Conservation (phyloP, 2,329 filamentous ascomycete species). For the Ceratocystis cacaofunesta region DNA sequence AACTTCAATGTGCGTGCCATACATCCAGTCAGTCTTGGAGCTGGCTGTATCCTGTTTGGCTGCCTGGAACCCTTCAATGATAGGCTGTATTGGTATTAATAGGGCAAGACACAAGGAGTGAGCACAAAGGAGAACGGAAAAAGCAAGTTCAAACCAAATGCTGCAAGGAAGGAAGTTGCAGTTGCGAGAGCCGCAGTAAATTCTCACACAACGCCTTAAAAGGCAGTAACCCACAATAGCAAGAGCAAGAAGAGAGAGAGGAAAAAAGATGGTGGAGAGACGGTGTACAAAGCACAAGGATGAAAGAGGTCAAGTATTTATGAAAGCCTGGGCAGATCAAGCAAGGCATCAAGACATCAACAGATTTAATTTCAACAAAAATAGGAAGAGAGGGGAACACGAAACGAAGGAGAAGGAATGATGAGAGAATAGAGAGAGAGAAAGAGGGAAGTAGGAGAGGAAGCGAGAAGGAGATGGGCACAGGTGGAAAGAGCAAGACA, state of each 20-base stretch:
- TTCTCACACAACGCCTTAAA: background rate
- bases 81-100: background rate
- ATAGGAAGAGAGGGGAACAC: background rate
- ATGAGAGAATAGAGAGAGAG: background rate
- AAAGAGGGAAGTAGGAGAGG: background rate
- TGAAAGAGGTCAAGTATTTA: slow-evolving; percentile 2
- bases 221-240: background rate
- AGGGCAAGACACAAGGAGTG: background rate
- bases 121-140: background rate
- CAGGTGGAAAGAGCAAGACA: background rate
- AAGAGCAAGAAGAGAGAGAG: background rate
- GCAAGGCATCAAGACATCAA: slow-evolving; percentile 3
- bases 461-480: background rate
- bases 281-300: background rate
- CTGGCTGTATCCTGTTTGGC: background rate
- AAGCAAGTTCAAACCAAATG: background rate
- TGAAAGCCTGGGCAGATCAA: background rate
- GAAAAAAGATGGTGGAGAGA: background rate
- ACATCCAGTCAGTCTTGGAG: background rate
- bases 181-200: background rate
- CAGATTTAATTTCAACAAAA: slow-evolving; percentile 3
- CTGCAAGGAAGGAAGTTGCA: background rate
- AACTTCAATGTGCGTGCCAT: background rate
- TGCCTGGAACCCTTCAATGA: background rate
- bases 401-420: background rate